Conservation (phyloP, 805 yeast species). For the Dipodascus geniculatus region DNA sequence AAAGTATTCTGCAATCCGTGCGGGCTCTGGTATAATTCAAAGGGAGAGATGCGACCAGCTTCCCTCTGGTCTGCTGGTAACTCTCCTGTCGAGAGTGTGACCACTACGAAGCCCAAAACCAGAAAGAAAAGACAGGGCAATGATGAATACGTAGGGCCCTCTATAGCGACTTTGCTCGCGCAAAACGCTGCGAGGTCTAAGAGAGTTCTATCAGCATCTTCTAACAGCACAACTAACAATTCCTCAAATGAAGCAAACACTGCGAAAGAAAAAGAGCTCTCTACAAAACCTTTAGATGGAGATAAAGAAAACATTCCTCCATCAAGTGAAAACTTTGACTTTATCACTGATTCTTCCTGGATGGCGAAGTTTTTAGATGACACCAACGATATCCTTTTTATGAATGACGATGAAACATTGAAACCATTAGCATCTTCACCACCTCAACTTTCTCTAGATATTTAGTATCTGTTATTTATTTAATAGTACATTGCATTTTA, state of each 20-base stretch:
- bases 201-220: neutral
- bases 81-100: neutral
- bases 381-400: neutral
- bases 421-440: neutral
- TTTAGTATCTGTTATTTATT: neutral
- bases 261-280: neutral
- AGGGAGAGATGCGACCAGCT: slow-evolving; percentile 16
- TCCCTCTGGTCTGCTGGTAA: slow-evolving; percentile 11
- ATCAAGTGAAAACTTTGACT: neutral
- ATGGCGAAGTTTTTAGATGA: neutral
- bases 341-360: neutral
- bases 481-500: neutral
- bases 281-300: neutral
- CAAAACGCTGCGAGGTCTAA: neutral
- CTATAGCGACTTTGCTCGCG: neutral
- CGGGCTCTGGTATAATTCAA: slow-evolving; percentile 16
- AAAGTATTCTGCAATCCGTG: slow-evolving; percentile 19
- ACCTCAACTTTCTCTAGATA: neutral
- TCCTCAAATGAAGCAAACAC: neutral
- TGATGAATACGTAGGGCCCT: neutral
- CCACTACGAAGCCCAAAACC: neutral
- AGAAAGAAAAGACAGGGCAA: neutral
- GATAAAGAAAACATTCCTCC: slow-evolving; percentile 1
- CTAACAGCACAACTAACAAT: neutral
- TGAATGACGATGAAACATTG: neutral